Base-by-base conservation (phyloP, 306 rosid species). In the Canavalia gladiata region DNA sequence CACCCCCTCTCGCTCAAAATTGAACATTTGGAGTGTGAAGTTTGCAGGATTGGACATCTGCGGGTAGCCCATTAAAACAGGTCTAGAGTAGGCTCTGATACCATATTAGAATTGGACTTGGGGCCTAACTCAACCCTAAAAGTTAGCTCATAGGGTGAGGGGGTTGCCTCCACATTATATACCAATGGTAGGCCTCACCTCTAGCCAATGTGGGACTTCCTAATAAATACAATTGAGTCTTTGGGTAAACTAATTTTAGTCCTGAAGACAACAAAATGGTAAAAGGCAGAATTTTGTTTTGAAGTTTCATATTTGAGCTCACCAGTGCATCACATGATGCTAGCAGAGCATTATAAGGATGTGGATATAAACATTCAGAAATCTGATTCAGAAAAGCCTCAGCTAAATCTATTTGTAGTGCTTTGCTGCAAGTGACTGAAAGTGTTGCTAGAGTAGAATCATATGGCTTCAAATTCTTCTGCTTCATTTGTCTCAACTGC, bases 401-500 rank as follows among this genome's bases (percentile, higher is more conserved):
- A 0, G 97, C 98, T 77, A 90, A 84, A 82, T 88, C 92, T 82
- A 94, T 81, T 72, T 92, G 88, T 39, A 84, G 84, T 33, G 76
- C 90, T 82, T 77, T 72, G 84, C 97, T 88, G 85, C 93, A 89
- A 68, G 84, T 49, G 56, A 89, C 49, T 64, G 97, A 91, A 84
- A 94, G 90, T 46, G 76, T 68, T 49, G 91, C 97, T 72, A 92
- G 87, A 79, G 95, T 91, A 74, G 91, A 76, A 83, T 89, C 88
- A 52, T 59, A 78, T 35, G 92, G 94, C 89, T 86, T 89, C 90
- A 94, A 83, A 62, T 89, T 80, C 75, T 85, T 90, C 86, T 81
- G 90, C 72, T 80, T 84, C 97, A 92, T 89, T 72, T 60, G 68
- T 80, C 87, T 83, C 64, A 94, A 86, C 98, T 94, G 92, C 79